A percentile compares a stretch with the other conserved stretches of the same genome.
Conservation (phyloP, 495 filamentous ascomycete genomes). For the Trichocladium antarcticum region DNA sequence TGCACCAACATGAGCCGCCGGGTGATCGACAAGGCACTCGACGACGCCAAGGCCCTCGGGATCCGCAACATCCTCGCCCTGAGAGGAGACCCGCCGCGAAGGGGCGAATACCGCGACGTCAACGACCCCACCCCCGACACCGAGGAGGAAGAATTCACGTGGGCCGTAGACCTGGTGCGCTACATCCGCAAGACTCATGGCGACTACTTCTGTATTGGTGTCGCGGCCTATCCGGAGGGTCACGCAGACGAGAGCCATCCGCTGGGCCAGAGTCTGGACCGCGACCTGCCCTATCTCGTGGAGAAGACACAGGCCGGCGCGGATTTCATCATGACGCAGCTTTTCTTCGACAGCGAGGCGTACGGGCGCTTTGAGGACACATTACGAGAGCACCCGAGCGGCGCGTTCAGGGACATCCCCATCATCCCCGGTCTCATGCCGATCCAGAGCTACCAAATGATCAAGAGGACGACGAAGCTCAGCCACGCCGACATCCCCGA, state of each 20-base stretch:
- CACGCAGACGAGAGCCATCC: constrained; percentile 83
- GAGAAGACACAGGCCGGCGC: constrained; percentile 88
- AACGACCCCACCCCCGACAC: constrained; percentile 41
- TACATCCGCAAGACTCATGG: constrained; percentile 80
- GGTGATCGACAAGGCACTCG: constrained; percentile 77
- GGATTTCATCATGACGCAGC: constrained; percentile 98
- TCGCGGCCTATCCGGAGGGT: constrained; percentile 89
- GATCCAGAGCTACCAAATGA: constrained; percentile 91
- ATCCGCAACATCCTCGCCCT: constrained; percentile 91
- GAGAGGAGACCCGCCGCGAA: constrained; percentile 84
- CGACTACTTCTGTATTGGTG: constrained; percentile 94
- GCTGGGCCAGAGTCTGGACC: constrained; percentile 61
- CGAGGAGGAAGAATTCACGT: constrained; percentile 68
- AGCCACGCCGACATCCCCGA: constrained; percentile 75
- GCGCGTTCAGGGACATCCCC: constrained; percentile 73
- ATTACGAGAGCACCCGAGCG: constrained; percentile 72
- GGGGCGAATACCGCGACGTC: constrained; percentile 63
- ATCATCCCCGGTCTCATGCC: constrained; percentile 97
- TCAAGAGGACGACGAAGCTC: constrained; percentile 89
- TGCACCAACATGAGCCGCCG: constrained; percentile 93
- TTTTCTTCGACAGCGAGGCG: constrained; percentile 83
- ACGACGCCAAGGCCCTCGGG: constrained; percentile 84
- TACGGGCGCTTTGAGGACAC: constrained; percentile 68
- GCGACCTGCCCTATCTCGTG: constrained; percentile 79
- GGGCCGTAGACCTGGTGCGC: constrained; percentile 78